These are phyloP conservation scores for Scheffersomyces illinoinensis DNA, from an alignment of 1,139 yeast species.

Conservation along the genomic window DNA sequence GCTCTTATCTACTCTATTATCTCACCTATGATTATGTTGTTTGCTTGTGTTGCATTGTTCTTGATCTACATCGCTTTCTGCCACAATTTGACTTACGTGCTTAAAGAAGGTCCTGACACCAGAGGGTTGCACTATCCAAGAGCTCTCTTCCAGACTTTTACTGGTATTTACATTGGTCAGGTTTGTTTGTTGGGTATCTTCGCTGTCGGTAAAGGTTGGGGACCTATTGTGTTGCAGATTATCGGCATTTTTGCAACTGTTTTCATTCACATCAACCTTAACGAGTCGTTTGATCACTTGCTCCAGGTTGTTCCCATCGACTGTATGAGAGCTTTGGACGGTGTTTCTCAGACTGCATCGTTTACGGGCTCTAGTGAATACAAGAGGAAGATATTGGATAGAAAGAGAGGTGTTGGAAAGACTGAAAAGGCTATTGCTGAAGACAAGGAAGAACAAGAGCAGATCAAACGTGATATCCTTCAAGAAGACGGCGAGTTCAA, in stretches of 20 bases:
- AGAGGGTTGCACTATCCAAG: slow-evolving; percentile 87
- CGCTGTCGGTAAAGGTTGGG: slow-evolving; percentile 93
- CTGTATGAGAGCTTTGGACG: slow-evolving; percentile 70
- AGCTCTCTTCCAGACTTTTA: slow-evolving; percentile 84
- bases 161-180: slow-evolving; percentile 86
- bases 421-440: slow-evolving; percentile 15
- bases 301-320: slow-evolving; percentile 61
- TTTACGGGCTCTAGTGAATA: slow-evolving; percentile 40
- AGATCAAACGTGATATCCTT: slow-evolving; percentile 22
- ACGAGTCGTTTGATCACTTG: slow-evolving; percentile 64
- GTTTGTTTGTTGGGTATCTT: slow-evolving; percentile 82
- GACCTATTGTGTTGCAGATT: slow-evolving; percentile 78
- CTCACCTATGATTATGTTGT: slow-evolving; percentile 70
- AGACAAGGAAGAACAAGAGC: slow-evolving; percentile 18
- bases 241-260: slow-evolving; percentile 64
- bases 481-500: slow-evolving; percentile 11
- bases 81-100: slow-evolving; percentile 77
- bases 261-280: slow-evolving; percentile 62
- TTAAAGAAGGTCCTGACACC: slow-evolving; percentile 59
- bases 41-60: slow-evolving; percentile 67
- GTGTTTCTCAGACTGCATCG: slow-evolving; percentile 57
- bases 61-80: slow-evolving; percentile 76
- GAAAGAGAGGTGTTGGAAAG: slow-evolving; percentile 12
- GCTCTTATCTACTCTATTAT: slow-evolving; percentile 77
- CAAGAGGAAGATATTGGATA: slow-evolving; percentile 31